A percentile compares a stretch with the other conserved stretches of the same genome.
Evolutionary conservation across 1,139 yeast species (phyloP).

Genomic region (Lodderomyces jiufengensis): DNA sequence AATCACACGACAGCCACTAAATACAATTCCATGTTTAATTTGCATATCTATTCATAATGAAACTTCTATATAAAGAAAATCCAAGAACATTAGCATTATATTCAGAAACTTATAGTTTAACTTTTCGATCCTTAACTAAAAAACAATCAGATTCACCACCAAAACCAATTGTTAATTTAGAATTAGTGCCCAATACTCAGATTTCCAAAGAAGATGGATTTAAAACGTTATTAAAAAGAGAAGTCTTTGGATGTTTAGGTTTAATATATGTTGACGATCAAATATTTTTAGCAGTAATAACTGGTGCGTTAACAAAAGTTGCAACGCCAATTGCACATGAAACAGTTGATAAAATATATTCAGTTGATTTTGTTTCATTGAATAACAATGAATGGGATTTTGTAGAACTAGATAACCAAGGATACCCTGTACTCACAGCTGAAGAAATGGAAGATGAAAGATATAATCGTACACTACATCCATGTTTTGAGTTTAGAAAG

Average conservation of each 20-base stretch:
- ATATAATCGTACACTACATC: conserved; percentile 55
- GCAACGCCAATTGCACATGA: conserved; percentile 82
- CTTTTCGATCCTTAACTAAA: conserved; percentile 36
- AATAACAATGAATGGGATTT: conserved; percentile 78
- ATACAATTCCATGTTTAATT: no score
- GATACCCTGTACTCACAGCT: conserved; percentile 43
- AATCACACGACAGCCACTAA: conserved; percentile 1
- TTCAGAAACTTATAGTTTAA: conserved; percentile 48
- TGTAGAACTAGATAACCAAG: conserved; percentile 58
- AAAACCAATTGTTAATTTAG: conserved; percentile 48
- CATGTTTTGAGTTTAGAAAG: conserved; percentile 77
- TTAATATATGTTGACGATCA: conserved; percentile 65
- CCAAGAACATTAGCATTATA: conserved; percentile 55
- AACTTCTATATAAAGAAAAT: conserved; percentile 43
- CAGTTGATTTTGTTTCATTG: conserved; percentile 82
- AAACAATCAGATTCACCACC: conserved; percentile 7
- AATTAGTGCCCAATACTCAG: conserved; percentile 40
- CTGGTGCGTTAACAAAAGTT: conserved; percentile 66
- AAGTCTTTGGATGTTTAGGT: conserved; percentile 81
- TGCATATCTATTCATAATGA: conserved; percentile 32
- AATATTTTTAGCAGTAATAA: conserved; percentile 74
- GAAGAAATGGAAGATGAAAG: conserved; percentile 17
- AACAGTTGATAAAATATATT: conserved; percentile 72
- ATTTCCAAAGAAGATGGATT: conserved; percentile 41
- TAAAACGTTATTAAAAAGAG: conserved; percentile 49